Evolutionary conservation across 148 eudicot species (phyloP), one percentile per base, ranked within the genome.

Genomic region (Silene uniflora): DNA sequence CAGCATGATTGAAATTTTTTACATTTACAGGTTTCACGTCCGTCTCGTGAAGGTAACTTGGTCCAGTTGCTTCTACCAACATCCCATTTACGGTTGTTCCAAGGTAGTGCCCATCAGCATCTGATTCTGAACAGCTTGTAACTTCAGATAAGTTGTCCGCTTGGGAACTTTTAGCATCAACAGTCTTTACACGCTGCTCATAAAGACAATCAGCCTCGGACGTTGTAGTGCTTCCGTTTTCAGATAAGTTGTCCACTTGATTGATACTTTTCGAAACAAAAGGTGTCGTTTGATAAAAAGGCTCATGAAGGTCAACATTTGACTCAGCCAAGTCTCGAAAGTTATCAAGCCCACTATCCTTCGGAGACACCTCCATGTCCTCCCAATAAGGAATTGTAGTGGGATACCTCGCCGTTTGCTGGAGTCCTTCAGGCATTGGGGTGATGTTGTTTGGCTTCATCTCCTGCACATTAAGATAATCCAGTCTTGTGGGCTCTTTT

Each of bases 241-340:
- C 56, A 52, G 56, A 52, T 52, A 52, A 52, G 56, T 52, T 52
- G 5, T 52, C 56, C 17, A 52, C 56, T 3, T 52, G 56, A 52
- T 52, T 52, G 17, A 52, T 52, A 52, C 17, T 1, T 52, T 52
- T 52, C 17, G 56, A 13, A 52, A 52, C 56, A 11, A 52, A 10
- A 4, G 56, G 56, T 66, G 35, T 67, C 35, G 68, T 71, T 55
- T 76, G 74, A 62, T 73, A 71, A 39, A 67, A 55, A 76, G 75
- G 70, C 63, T 72, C 62, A 76, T 83, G 76, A 78, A 63, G 66
- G 73, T 75, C 69, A 62, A 79, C 70, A n/a, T 83, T 79, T 32
- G 47, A 65, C 59, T 76, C 72, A 19, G 35, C 72, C 76, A 78
- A 62, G 55, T 75, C 84, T 13, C 69, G 73, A 77, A 70, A 32